Conservation (phyloP, 345 rosid genomes). For the Sisymbrium altissimum region DNA sequence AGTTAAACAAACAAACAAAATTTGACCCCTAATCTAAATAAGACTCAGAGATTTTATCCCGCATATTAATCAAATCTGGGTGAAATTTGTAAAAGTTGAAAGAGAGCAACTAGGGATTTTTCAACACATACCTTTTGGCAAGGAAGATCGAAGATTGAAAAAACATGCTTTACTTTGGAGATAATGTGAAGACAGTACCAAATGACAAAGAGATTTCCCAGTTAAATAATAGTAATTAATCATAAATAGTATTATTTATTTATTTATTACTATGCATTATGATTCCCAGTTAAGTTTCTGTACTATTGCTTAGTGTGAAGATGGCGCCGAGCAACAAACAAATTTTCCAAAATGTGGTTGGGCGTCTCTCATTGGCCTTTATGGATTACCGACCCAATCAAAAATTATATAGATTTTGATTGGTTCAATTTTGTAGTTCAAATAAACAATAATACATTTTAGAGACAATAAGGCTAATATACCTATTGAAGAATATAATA, state of each 20-base stretch:
- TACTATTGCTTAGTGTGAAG: too few relatives aligned
- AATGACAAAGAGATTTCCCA: too few relatives aligned
- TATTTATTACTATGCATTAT: too few relatives aligned
- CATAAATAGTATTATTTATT: too few relatives aligned
- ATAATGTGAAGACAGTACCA: too few relatives aligned
- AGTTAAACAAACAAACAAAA: too few relatives aligned
- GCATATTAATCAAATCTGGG: not conserved
- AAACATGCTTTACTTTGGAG: not conserved
- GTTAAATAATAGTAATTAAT: too few relatives aligned
- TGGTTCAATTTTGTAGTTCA: not conserved
- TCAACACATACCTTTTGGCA: not conserved
- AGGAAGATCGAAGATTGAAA: conserved; percentile 5
- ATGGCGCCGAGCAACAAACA: not conserved
- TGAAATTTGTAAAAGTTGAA: not conserved
- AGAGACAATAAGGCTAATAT: too few relatives aligned
- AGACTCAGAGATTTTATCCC: not conserved
- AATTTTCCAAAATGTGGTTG: not conserved
- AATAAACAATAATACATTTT: not conserved
- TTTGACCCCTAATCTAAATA: not conserved
- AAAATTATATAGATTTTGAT: not conserved
- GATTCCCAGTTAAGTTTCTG: too few relatives aligned
- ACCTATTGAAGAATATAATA: too few relatives aligned
- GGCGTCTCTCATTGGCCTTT: not conserved
- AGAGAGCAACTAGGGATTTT: not conserved
- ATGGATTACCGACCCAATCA: not conserved